These are phyloP conservation scores for Ophiostoma montium DNA, from an alignment of 2,329 filamentous ascomycete genomes.

Conservation along the genomic window DNA sequence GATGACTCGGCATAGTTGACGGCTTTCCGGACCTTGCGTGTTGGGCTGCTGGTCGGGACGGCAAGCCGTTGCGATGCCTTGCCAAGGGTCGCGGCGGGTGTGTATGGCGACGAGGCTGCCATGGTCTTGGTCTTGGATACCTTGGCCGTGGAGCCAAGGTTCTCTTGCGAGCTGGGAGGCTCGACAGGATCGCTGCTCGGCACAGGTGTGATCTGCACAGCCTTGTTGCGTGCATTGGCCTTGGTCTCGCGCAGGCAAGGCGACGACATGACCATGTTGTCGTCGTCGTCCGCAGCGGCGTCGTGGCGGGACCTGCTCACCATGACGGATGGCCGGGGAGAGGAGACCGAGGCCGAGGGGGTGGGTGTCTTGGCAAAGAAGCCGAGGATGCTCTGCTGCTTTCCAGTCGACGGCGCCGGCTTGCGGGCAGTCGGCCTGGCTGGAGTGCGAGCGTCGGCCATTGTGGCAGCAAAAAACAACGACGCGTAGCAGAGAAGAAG, in stretches of 20 bases:
- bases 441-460: constrained; percentile 23
- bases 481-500: not conserved
- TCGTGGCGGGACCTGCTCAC: constrained; percentile 14
- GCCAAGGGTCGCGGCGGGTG: constrained; percentile 28
- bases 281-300: constrained; percentile 10
- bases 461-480: constrained; percentile 5
- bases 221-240: constrained; percentile 26
- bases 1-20: constrained; percentile 75
- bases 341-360: constrained; percentile 9
- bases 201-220: constrained; percentile 48
- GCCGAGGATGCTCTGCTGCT: constrained; percentile 61
- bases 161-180: constrained; percentile 54
- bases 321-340: constrained; percentile 15
- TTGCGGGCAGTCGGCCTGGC: constrained; percentile 26
- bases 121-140: constrained; percentile 32
- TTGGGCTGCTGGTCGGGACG: constrained; percentile 52
- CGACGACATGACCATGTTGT: constrained; percentile 15
- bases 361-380: constrained; percentile 55
- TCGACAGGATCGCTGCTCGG: constrained; percentile 67
- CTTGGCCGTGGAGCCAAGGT: constrained; percentile 31
- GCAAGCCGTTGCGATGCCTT: constrained; percentile 29
- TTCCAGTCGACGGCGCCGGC: constrained; percentile 31
- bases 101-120: constrained; percentile 22
- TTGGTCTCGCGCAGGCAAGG: constrained; percentile 33
- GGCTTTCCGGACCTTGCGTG: constrained; percentile 40